Evolutionary conservation across 2,329 filamentous ascomycete species (phyloP).

Genomic region (Alternaria brassicae): DNA sequence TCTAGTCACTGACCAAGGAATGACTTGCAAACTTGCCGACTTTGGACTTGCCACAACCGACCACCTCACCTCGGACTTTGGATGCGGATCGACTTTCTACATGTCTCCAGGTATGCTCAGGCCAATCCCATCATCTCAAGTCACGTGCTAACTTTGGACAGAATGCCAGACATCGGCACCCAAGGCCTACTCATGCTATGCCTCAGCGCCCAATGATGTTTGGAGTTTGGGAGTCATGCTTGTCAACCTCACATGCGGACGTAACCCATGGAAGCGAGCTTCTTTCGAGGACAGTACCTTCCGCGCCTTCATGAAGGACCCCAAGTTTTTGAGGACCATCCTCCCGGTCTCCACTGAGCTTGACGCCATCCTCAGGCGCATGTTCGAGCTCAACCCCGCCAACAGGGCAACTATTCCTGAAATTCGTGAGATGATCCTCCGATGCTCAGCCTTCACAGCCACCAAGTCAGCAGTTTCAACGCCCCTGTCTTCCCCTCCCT

Average conservation of each 20-base stretch:
- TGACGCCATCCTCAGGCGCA: constrained; percentile 82
- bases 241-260: constrained; percentile 95
- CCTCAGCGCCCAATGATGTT: constrained; percentile 92
- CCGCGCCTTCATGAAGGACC: constrained; percentile 83
- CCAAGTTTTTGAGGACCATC: constrained; percentile 89
- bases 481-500: constrained; percentile 54
- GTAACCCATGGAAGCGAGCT: constrained; percentile 98
- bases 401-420: constrained; percentile 83
- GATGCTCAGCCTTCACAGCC: constrained; percentile 76
- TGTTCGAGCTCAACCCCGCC: constrained; percentile 86
- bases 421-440: constrained; percentile 76
- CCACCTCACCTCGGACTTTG: constrained; percentile 87
- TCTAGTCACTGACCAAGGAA: constrained; percentile 84
- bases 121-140: constrained; percentile 9
- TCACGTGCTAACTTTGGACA: constrained; percentile 54
- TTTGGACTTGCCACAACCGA: constrained; percentile 94
- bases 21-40: constrained; percentile 93
- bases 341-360: constrained; percentile 89
- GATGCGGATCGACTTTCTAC: constrained; percentile 98
- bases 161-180: constrained; percentile 86
- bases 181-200: constrained; percentile 77
- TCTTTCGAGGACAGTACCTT: constrained; percentile 94
- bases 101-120: constrained; percentile 91
- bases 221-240: constrained; percentile 99
- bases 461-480: constrained; percentile 53